A percentile compares a stretch with the other conserved stretches of the same genome.
These are phyloP conservation scores for Tetrahymena thermophila DNA, from an alignment of 73 alveolate genomes.

Conservation along the genomic window DNA sequence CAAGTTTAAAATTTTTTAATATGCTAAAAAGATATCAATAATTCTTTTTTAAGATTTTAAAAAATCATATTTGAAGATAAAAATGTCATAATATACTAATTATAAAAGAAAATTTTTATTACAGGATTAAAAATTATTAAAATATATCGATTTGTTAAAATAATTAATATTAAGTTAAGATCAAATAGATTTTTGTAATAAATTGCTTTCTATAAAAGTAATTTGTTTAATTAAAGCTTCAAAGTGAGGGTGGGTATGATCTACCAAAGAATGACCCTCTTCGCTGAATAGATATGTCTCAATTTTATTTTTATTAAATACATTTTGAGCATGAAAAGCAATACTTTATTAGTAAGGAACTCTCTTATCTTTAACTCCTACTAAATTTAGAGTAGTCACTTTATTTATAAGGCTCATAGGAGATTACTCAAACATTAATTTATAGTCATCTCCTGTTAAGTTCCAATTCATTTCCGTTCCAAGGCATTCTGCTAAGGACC, in stretches of 20 bases:
- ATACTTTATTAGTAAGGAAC: conserved; percentile 26
- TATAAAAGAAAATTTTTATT: no score
- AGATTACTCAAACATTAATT: conserved; percentile 9
- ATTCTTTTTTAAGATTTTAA: no score
- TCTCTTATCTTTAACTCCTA: conserved; percentile 28
- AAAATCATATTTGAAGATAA: no score
- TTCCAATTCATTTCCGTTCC: conserved; percentile 20
- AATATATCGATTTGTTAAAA: no score
- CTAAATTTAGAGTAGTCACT: conserved; percentile 10
- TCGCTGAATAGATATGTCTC: conserved; percentile 24
- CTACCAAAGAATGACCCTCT: conserved; percentile 22
- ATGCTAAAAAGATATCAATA: no score
- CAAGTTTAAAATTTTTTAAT: no score
- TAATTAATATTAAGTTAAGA: neutral
- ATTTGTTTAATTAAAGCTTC: neutral
- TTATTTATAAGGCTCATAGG: neutral
- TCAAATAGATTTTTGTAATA: neutral
- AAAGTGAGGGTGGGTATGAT: conserved; percentile 4
- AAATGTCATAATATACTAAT: no score
- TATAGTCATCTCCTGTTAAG: conserved; percentile 24
- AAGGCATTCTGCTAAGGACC: conserved; percentile 8
- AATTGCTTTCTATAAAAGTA: neutral
- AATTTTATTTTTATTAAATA: conserved; percentile 5
- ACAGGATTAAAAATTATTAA: no score
- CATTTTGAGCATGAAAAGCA: conserved; percentile 16